Conservation (phyloP, 2,329 filamentous ascomycete species). For the Chaetomiaceae sp. region DNA sequence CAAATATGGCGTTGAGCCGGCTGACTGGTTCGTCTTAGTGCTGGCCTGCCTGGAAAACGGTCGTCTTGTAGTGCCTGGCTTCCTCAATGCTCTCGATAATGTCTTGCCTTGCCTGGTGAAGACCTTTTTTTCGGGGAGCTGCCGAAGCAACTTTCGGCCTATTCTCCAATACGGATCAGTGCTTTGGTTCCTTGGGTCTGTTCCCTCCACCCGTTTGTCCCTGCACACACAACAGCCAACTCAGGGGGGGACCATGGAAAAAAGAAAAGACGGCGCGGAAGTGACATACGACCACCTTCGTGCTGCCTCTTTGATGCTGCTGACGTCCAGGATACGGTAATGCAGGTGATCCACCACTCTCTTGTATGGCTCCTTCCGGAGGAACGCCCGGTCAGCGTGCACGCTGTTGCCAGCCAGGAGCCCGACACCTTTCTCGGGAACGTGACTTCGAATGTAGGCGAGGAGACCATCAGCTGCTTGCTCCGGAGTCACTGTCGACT, state of each 20-base stretch:
- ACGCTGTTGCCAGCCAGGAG: constrained; percentile 89
- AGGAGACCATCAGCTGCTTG: constrained; percentile 68
- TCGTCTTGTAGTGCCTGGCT: constrained; percentile 64
- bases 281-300: constrained; percentile 61
- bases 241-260: too few relatives aligned
- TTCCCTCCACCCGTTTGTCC: too few relatives aligned
- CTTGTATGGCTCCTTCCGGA: constrained; percentile 67
- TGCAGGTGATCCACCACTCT: constrained; percentile 71
- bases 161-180: not conserved
- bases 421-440: constrained; percentile 60
- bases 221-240: too few relatives aligned
- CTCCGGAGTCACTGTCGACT: constrained; percentile 65
- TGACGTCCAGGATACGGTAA: constrained; percentile 89
- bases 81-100: constrained; percentile 94
- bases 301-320: constrained; percentile 83
- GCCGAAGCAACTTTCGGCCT: constrained; percentile 26
- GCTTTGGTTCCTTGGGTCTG: too few relatives aligned
- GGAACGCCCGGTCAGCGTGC: constrained; percentile 80
- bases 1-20: not conserved
- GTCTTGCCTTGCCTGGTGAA: constrained; percentile 80
- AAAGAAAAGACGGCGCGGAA: too few relatives aligned
- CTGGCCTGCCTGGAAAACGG: constrained; percentile 20
- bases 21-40: not conserved
- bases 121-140: constrained; percentile 65
- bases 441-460: constrained; percentile 66